These are phyloP conservation scores for Sambucus nigra DNA, from an alignment of 129 eudicot species.

Conservation along the genomic window DNA sequence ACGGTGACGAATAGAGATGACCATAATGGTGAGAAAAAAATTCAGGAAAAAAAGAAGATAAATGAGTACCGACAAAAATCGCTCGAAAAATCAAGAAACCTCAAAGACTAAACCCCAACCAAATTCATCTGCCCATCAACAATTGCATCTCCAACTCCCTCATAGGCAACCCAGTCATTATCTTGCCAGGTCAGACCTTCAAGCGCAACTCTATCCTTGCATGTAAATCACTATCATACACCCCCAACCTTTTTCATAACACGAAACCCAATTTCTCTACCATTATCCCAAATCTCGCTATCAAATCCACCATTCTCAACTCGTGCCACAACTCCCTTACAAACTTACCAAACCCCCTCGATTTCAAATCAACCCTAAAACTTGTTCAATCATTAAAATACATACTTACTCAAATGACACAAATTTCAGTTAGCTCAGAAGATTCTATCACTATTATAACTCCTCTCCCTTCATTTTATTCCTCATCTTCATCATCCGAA, in stretches of 20 bases:
- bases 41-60: not conserved
- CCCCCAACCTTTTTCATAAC: conserved; percentile 24
- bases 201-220: conserved; percentile 61
- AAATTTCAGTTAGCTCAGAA: conserved; percentile 8
- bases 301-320: conserved; percentile 58
- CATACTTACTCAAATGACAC: not conserved
- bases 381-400: conserved; percentile 16
- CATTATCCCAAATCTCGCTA: conserved; percentile 71
- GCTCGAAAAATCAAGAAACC: conserved; percentile 38
- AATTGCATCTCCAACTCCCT: conserved; percentile 34
- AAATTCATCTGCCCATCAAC: conserved; percentile 83
- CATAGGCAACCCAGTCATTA: conserved; percentile 81
- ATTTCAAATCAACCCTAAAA: conserved; percentile 26
- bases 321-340: conserved; percentile 37
- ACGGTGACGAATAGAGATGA: too few relatives aligned
- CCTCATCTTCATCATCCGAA: conserved; percentile 57
- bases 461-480: conserved; percentile 46
- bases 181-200: conserved; percentile 72
- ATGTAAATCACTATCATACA: conserved; percentile 38
- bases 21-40: too few relatives aligned
- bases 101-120: conserved; percentile 11
- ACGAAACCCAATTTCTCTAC: conserved; percentile 51
- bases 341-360: conserved; percentile 42
- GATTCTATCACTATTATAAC: conserved; percentile 34
- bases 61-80: conserved; percentile 51